Evolutionary conservation across 306 rosid genomes (phyloP), one percentile per base, ranked within the genome.

Genomic region (Quercus cerris): DNA sequence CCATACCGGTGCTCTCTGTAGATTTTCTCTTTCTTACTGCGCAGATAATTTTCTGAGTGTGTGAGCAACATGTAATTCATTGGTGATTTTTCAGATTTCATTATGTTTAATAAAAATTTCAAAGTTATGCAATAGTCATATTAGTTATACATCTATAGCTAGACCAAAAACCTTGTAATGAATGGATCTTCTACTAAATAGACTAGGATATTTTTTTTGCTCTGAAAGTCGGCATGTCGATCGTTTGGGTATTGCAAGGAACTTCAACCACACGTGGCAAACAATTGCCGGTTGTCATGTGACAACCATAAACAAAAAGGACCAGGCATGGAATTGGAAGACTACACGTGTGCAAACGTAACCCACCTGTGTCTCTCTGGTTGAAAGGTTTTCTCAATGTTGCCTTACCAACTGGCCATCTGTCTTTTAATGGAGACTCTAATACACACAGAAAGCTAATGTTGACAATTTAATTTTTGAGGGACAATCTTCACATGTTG

Each of bases 351-450:
- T 80, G 89, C 58, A 64, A 56, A 8, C 11, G 46, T 41, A 41
- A 41, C 46, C 23, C 66, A n/a, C 81, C 81, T 54, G 0, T 49
- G 17, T 35, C 17, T 58, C n/a, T 73, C 44, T 28, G 85, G 89
- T 81, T 80, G 77, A 51, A 76, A 82, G 71, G 86, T 71, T 79
- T 78, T 82, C 86, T 82, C 91, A 81, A 52, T 85, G 89, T 81
- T 84, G 87, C 81, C 88, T 85, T 68, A 82, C 86, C 86, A 82
- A 86, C 81, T 75, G 92, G 85, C 81, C 81, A 73, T 17, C 54
- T 54, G 78, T 80, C 22, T 71, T 73, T 66, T 22, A 7, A 71
- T 3, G 46, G 72, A 51, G 61, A 72, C 22, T 79, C 63, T 71
- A 62, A 54, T 46, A 20, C 6, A 55, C 25, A 63, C 38, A 31